Conservation (phyloP, 176 grass and related monocot genomes). For the Areca catechu region DNA sequence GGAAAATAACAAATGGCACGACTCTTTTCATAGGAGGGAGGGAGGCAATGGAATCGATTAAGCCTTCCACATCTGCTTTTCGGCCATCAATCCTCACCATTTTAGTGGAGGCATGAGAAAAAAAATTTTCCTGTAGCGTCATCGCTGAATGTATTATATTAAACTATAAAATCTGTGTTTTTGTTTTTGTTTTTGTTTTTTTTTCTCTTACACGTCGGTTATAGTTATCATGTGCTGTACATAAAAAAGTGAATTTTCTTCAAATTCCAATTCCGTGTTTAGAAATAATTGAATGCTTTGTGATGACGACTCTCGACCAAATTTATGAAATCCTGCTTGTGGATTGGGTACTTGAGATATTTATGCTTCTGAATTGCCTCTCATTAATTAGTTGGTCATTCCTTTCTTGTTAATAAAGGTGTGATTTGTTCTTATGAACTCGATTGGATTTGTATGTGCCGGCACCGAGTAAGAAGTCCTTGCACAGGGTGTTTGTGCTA, state of each 20-base stretch:
- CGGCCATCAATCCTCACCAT: constrained; percentile 30
- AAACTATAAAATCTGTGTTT: constrained; percentile 51
- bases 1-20: no score
- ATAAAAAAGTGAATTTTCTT: constrained; percentile 80
- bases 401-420: no score
- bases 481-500: neutral
- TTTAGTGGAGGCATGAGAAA: constrained; percentile 34
- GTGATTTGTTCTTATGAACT: no score
- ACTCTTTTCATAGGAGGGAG: neutral
- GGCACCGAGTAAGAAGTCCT: constrained; percentile 7
- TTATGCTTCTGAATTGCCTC: no score
- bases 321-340: neutral
- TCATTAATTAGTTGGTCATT: no score
- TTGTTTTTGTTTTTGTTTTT: constrained; percentile 14
- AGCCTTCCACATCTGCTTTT: constrained; percentile 19
- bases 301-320: no score
- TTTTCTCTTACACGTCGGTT: constrained; percentile 24
- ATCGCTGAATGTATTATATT: constrained; percentile 43
- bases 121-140: constrained; percentile 23
- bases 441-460: no score
- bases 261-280: neutral
- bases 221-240: constrained; percentile 45
- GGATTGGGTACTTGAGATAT: neutral
- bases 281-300: no score
- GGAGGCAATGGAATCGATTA: constrained; percentile 22